Conservation (phyloP, 2,329 filamentous ascomycete genomes). For the Berkeleyomyces rouxiae region DNA sequence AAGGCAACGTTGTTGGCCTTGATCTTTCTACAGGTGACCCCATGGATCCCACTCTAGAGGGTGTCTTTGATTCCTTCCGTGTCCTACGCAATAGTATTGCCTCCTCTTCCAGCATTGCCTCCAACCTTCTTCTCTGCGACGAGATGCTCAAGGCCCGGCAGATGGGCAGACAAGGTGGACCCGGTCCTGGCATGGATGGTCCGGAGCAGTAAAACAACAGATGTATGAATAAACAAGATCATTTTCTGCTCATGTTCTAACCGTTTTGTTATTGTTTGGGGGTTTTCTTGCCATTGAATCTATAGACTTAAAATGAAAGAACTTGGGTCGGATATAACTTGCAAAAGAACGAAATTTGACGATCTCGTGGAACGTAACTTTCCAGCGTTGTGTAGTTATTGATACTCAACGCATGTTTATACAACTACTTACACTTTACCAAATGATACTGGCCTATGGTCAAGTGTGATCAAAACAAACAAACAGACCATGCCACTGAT, state of each 20-base stretch:
- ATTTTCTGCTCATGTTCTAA: conserved; percentile 5
- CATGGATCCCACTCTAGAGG: conserved; percentile 87
- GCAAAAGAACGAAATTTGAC: neutral
- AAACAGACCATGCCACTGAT: conserved; percentile 13
- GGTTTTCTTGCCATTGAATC: conserved; percentile 9
- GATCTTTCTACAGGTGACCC: conserved; percentile 75
- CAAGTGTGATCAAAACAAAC: neutral
- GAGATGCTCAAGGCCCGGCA: conserved; percentile 95
- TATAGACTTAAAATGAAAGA: conserved; percentile 14
- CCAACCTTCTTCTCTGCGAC: conserved; percentile 86
- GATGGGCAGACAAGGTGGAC: conserved; percentile 56
- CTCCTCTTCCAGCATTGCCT: conserved; percentile 86
- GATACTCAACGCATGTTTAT: neutral
- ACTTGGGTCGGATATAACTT: conserved; percentile 8
- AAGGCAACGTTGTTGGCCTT: conserved; percentile 74
- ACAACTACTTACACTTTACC: neutral
- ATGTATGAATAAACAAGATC: conserved; percentile 15
- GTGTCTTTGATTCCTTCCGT: conserved; percentile 91
- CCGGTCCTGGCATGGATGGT: conserved; percentile 48
- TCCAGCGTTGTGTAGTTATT: neutral
- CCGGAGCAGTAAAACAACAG: conserved; percentile 31
- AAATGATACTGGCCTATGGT: neutral
- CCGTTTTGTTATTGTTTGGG: conserved; percentile 4
- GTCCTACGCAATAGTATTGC: conserved; percentile 87
- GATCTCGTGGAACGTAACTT: conserved; percentile 4